Evolutionary conservation across 805 yeast genomes (phyloP).

Genomic region (Ogataea saltuana): DNA sequence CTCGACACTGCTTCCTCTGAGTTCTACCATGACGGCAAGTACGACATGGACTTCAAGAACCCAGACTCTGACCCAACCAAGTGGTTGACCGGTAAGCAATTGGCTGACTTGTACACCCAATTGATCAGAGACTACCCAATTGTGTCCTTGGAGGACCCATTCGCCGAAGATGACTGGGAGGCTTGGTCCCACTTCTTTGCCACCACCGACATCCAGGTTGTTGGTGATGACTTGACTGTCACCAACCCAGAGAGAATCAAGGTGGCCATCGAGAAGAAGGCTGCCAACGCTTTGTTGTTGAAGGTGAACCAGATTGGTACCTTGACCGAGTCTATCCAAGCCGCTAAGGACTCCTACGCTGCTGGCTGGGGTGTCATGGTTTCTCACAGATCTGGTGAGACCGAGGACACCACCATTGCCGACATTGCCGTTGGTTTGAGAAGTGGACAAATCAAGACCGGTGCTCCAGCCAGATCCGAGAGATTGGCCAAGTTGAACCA

Average conservation of each 20-base stretch:
- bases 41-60: constrained; percentile 98
- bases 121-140: constrained; percentile 92
- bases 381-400: constrained; percentile 99
- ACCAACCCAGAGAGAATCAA: constrained; percentile 95
- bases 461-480: constrained; percentile 99
- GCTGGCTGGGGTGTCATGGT: constrained; percentile 99
- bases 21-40: constrained; percentile 94
- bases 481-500: constrained; percentile 99
- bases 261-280: constrained; percentile 95
- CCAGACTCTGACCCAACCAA: constrained; percentile 87
- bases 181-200: constrained; percentile 91
- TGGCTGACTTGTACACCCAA: constrained; percentile 79
- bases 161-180: constrained; percentile 99
- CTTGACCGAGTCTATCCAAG: constrained; percentile 92
- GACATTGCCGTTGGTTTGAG: constrained; percentile 97
- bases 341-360: constrained; percentile 91
- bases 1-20: constrained; percentile 97
- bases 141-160: constrained; percentile 98
- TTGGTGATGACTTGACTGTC: constrained; percentile 98
- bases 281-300: constrained; percentile 90
- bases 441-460: constrained; percentile 98
- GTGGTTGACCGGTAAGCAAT: constrained; percentile 87
- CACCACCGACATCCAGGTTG: constrained; percentile 80
- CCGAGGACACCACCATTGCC: constrained; percentile 98
- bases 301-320: constrained; percentile 99